Conservation (phyloP, 192 early-diverging fungal genomes). For the Diversispora epigaea region DNA sequence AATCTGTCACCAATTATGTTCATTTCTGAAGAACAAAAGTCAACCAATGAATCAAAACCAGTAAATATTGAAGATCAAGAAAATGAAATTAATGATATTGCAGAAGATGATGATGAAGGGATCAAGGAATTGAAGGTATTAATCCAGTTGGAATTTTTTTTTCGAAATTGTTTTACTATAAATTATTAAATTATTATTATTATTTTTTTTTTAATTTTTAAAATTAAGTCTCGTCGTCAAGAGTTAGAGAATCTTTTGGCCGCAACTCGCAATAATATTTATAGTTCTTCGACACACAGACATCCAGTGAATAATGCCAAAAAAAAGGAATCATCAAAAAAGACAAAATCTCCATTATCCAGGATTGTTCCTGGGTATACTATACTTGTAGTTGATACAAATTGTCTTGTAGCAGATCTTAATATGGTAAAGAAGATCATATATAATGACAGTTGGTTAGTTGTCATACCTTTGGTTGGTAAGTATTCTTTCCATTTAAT, state of each 20-base stretch:
- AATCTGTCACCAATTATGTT: background rate
- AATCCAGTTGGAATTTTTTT: background rate
- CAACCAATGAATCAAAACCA: background rate
- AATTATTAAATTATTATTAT: background rate
- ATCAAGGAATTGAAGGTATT: conserved; percentile 29
- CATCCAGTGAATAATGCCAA: conserved; percentile 2
- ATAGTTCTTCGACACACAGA: conserved; percentile 26
- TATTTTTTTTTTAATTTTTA: background rate
- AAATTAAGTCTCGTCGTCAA: conserved; percentile 3
- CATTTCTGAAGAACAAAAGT: background rate
- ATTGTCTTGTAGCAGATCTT: conserved; percentile 57
- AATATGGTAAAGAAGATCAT: conserved; percentile 46
- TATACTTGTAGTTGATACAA: conserved; percentile 56
- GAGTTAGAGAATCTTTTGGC: conserved; percentile 20
- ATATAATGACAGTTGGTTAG: conserved; percentile 45
- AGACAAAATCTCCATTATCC: background rate
- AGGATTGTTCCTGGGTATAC: conserved; percentile 39
- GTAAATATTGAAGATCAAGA: background rate
- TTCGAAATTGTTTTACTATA: background rate
- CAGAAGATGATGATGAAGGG: background rate
- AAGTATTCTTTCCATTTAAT: conserved; percentile 20
- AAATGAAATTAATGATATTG: background rate
- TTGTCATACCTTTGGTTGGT: conserved; percentile 56
- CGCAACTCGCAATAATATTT: background rate
- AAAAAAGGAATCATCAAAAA: conserved; percentile 20